These are phyloP conservation scores for Trichoderma sp. DNA, from an alignment of 2,329 filamentous ascomycete species.

Conservation along the genomic window DNA sequence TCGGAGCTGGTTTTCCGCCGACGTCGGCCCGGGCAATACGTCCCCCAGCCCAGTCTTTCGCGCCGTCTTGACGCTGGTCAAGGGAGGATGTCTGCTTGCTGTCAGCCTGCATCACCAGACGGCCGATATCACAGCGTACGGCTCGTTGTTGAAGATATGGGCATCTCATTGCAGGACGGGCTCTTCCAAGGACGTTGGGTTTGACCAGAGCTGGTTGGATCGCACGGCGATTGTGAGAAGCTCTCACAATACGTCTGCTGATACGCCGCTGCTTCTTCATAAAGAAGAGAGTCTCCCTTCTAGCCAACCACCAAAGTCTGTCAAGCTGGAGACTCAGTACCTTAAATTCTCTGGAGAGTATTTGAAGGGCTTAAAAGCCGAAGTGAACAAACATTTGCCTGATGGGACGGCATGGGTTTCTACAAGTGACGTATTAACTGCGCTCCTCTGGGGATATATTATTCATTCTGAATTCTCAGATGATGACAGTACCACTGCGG, in stretches of 20 bases:
- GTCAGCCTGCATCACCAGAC: constrained; percentile 17
- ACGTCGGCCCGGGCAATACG: neutral
- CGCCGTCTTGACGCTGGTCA: constrained; percentile 13
- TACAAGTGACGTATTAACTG: constrained; percentile 17
- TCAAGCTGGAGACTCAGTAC: neutral
- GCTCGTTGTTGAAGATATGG: constrained; percentile 21
- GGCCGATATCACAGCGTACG: constrained; percentile 13
- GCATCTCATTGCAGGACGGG: constrained; percentile 18
- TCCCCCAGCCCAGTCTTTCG: constrained; percentile 12
- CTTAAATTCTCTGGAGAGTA: constrained; percentile 13
- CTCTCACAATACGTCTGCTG: neutral
- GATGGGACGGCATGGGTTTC: constrained; percentile 11
- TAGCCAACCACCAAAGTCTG: neutral
- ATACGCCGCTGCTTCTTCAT: constrained; percentile 16
- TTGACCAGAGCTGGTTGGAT: neutral
- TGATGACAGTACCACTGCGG: neutral
- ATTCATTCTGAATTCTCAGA: neutral
- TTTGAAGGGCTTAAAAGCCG: neutral
- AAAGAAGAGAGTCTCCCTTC: neutral
- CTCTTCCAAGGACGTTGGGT: neutral
- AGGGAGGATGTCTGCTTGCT: constrained; percentile 11
- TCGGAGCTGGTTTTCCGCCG: neutral
- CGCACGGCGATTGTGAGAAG: constrained; percentile 2
- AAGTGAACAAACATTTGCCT: constrained; percentile 7
- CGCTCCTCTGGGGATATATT: constrained; percentile 10